Base-by-base conservation (phyloP, 805 yeast species). In the Ogataea chonburiensis region DNA sequence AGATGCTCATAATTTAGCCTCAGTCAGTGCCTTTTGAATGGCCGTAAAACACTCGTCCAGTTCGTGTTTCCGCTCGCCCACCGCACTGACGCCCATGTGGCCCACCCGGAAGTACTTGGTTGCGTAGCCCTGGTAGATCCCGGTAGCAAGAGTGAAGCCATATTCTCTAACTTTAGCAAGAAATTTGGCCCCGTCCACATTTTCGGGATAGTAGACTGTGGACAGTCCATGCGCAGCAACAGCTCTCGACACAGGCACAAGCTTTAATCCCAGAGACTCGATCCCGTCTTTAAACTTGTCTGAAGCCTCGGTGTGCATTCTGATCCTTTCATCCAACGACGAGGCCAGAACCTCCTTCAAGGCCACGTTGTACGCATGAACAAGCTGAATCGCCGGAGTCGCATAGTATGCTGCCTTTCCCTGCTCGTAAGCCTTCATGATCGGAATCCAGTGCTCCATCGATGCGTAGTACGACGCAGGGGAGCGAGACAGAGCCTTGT, bases 371-470 rank as follows among this genome's bases (percentile, higher is more conserved):
- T 87, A 72, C 11, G 96, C 89, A 55, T 84, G 84, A 43, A 91
- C 68, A 43, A 84, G 73, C 66, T 87, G 96, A 29, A 86, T 82
- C 0, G 97, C 84, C n/a, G 96, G 97, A 6, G 97, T 91, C n/a
- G 96, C 96, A 58, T 87, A 91, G 68, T 89, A 93, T 7, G 89
- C 85, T 12, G 75, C 78, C 46, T 73, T 70, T 31, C 89, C 89
- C 31, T 75, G 60, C 68, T 89, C 97, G 66, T 86, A 87, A 27
- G 87, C 85, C 57, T 74, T 66, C 88, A 89, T 79, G 56, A 89
- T 74, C 25, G 97, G 96, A 31, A 79, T 62, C 98, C 98, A 89
- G 66, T 77, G 79, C 56, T 79, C 72, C 55, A 91, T 67, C 28
- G 83, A 79, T 28, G 88, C 81, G 60, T 78, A 86, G 60, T 66